Conservation (phyloP, 2,329 filamentous ascomycete genomes). For the Pyrenophora teres region DNA sequence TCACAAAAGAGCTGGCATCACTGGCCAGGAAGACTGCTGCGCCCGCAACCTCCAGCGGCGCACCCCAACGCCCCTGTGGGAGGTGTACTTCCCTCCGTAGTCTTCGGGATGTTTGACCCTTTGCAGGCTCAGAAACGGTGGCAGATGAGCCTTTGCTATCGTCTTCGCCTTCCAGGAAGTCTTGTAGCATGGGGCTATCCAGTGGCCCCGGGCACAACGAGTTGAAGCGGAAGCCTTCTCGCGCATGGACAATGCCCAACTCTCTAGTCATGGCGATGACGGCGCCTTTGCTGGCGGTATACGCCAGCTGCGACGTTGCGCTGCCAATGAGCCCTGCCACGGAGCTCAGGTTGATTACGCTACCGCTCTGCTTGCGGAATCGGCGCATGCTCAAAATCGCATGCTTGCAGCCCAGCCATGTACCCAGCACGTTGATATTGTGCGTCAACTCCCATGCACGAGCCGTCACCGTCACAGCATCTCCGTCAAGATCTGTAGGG, state of each 20-base stretch:
- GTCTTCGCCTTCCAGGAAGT: background rate
- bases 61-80: too few relatives aligned
- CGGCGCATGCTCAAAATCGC: slow-evolving; percentile 58
- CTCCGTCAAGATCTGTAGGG: slow-evolving; percentile 67
- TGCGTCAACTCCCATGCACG: slow-evolving; percentile 93
- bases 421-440: slow-evolving; percentile 61
- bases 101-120: too few relatives aligned
- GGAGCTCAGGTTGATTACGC: slow-evolving; percentile 88
- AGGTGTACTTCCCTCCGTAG: too few relatives aligned
- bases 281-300: slow-evolving; percentile 91
- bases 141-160: background rate
- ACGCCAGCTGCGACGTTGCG: slow-evolving; percentile 85
- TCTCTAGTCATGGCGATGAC: slow-evolving; percentile 89
- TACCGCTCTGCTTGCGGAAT: slow-evolving; percentile 68
- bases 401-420: slow-evolving; percentile 90
- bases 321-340: slow-evolving; percentile 85
- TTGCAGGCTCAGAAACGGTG: background rate
- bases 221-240: slow-evolving; percentile 71
- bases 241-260: slow-evolving; percentile 86
- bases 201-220: slow-evolving; percentile 84
- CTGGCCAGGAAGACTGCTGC: too few relatives aligned
- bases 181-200: slow-evolving; percentile 53
- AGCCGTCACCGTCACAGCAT: slow-evolving; percentile 73
- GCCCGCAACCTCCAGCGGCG: too few relatives aligned
- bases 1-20: too few relatives aligned